Conservation (phyloP, 371 early-diverging fungal species). For the Mucor ambiguus region DNA sequence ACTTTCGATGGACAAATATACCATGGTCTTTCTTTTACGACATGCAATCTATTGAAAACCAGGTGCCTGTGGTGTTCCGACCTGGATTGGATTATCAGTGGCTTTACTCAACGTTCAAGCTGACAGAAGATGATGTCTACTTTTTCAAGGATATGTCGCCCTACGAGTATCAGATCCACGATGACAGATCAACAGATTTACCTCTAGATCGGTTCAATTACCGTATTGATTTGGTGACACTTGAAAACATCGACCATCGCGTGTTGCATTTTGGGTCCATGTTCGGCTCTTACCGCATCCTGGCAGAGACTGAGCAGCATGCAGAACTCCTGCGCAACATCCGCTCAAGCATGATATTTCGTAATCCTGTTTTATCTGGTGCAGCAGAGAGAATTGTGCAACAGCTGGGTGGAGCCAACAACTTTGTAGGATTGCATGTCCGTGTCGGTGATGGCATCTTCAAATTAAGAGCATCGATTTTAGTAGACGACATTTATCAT, state of each 20-base stretch:
- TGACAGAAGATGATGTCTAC: slow-evolving; percentile 40
- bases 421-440: slow-evolving; percentile 58
- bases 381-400: slow-evolving; percentile 45
- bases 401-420: slow-evolving; percentile 48
- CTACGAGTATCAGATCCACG: slow-evolving; percentile 56
- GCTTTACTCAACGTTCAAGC: slow-evolving; percentile 28
- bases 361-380: slow-evolving; percentile 48
- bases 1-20: slow-evolving; percentile 55
- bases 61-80: slow-evolving; percentile 40
- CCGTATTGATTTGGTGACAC: slow-evolving; percentile 42
- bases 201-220: slow-evolving; percentile 50
- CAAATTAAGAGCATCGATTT: slow-evolving; percentile 46
- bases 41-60: slow-evolving; percentile 33
- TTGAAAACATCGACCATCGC: slow-evolving; percentile 44
- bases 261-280: slow-evolving; percentile 62
- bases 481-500: slow-evolving; percentile 49
- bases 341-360: slow-evolving; percentile 52
- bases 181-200: slow-evolving; percentile 43
- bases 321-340: slow-evolving; percentile 35
- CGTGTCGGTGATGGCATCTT: slow-evolving; percentile 61
- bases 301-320: slow-evolving; percentile 50
- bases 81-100: slow-evolving; percentile 46
- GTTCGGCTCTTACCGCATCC: slow-evolving; percentile 58
- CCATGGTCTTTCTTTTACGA: slow-evolving; percentile 64
- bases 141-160: slow-evolving; percentile 54